A percentile compares a stretch with the other conserved stretches of the same genome.
These are phyloP conservation scores for Candida freyschussii DNA, from an alignment of 1,139 yeast genomes.

Conservation along the genomic window DNA sequence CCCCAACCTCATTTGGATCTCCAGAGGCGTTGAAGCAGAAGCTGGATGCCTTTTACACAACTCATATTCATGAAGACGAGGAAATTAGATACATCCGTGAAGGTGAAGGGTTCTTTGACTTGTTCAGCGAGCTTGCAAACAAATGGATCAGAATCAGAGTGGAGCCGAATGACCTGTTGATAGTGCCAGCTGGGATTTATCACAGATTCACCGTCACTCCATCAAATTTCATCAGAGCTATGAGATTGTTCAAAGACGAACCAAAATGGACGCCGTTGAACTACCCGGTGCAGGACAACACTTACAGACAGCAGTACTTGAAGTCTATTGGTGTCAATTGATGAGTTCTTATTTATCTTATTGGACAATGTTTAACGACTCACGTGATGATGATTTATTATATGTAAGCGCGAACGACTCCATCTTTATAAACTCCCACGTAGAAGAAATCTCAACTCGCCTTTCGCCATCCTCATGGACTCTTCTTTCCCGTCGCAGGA, in stretches of 20 bases:
- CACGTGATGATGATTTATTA: not conserved
- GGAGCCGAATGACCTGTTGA: conserved; percentile 59
- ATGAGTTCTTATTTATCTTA: no score
- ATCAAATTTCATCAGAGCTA: conserved; percentile 62
- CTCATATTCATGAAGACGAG: conserved; percentile 95
- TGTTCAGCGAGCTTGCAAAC: conserved; percentile 50
- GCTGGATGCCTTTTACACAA: conserved; percentile 68
- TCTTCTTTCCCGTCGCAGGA: not conserved
- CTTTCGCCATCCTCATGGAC: no score
- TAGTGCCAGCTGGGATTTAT: conserved; percentile 87
- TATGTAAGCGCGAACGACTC: not conserved
- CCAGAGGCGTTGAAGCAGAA: conserved; percentile 61
- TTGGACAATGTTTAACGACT: not conserved
- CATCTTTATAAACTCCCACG: not conserved
- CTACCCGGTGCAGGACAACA: conserved; percentile 51
- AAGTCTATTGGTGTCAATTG: conserved; percentile 17
- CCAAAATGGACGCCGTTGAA: conserved; percentile 94
- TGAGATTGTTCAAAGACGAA: conserved; percentile 86
- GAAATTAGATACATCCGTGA: conserved; percentile 87
- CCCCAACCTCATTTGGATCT: conserved; percentile 59
- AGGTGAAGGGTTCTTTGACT: conserved; percentile 92
- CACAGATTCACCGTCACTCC: conserved; percentile 81
- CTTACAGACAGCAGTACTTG: conserved; percentile 39
- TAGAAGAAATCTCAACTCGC: no score
- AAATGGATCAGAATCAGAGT: conserved; percentile 77